Conservation (phyloP, 2,329 filamentous ascomycete species). For the Stylonectria norvegica region DNA sequence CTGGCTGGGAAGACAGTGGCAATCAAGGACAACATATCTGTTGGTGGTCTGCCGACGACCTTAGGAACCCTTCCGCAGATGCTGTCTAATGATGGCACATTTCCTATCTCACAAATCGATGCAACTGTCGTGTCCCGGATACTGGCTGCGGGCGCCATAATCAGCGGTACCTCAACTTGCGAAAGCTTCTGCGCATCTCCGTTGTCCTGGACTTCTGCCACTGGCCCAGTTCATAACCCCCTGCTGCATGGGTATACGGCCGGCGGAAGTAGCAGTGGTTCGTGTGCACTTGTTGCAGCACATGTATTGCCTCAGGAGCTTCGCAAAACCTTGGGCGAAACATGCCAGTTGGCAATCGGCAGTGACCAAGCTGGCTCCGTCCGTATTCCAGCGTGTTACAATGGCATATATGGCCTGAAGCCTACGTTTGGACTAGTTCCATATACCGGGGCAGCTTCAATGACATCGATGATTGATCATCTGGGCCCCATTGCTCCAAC, state of each 20-base stretch:
- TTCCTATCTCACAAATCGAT: slow-evolving; percentile 21
- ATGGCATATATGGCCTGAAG: slow-evolving; percentile 36
- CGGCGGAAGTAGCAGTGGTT: slow-evolving; percentile 33
- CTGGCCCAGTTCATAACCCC: slow-evolving; percentile 29
- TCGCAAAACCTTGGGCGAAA: slow-evolving; percentile 7
- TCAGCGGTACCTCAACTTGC: slow-evolving; percentile 28
- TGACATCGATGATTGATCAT: slow-evolving; percentile 44
- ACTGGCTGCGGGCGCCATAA: slow-evolving; percentile 23
- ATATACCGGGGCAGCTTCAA: slow-evolving; percentile 40
- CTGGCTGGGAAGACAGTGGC: slow-evolving; percentile 18
- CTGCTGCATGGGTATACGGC: slow-evolving; percentile 23
- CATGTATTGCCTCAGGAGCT: slow-evolving; percentile 4
- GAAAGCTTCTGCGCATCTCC: slow-evolving; percentile 31
- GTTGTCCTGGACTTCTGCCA: slow-evolving; percentile 26
- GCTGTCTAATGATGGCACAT: slow-evolving; percentile 8
- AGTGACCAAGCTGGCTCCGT: slow-evolving; percentile 33
- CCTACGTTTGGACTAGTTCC: slow-evolving; percentile 41
- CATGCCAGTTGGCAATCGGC: slow-evolving; percentile 27
- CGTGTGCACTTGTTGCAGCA: slow-evolving; percentile 27
- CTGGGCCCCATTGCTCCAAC: slow-evolving; percentile 40
- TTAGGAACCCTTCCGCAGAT: slow-evolving; percentile 14
- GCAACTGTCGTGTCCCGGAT: slow-evolving; percentile 21
- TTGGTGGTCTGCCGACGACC: slow-evolving; percentile 26
- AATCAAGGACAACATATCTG: slow-evolving; percentile 31
- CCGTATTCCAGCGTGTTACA: slow-evolving; percentile 30